phyloP scores from a whole-genome alignment of 208 protist species.

The Trypanosoma lewisi region DNA sequence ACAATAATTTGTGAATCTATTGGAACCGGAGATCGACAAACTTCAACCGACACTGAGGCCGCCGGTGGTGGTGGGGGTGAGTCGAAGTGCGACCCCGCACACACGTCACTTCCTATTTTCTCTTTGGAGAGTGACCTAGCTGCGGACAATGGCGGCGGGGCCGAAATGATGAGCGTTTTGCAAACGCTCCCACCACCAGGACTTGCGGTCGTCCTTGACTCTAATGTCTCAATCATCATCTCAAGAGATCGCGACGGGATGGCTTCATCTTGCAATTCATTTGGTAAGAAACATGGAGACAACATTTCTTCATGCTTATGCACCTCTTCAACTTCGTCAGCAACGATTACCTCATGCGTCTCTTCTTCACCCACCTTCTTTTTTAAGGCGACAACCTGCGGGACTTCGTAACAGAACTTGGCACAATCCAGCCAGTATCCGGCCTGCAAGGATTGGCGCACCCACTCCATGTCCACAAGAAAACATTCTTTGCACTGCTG shows the following conservation, averaged over 20 bases:
- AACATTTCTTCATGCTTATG: conserved; percentile 7
- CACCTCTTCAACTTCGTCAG: conserved; percentile 2
- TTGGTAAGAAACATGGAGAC: background rate
- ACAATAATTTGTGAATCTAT: conserved; percentile 26
- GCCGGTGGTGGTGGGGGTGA: background rate
- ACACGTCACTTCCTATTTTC: background rate
- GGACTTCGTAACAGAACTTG: conserved; percentile 36
- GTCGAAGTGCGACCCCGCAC: background rate
- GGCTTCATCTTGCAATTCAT: conserved; percentile 1
- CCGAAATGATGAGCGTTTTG: background rate
- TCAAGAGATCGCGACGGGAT: conserved; percentile 33
- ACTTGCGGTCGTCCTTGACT: conserved; percentile 18
- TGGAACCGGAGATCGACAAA: background rate
- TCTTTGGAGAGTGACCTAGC: background rate
- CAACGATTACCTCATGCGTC: background rate
- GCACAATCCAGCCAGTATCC: conserved; percentile 52
- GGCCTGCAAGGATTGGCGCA: conserved; percentile 38
- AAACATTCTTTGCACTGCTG: conserved; percentile 30
- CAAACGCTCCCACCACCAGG: background rate
- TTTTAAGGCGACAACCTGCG: conserved; percentile 26
- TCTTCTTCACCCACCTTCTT: background rate
- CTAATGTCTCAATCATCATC: conserved; percentile 26
- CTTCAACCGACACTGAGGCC: background rate
- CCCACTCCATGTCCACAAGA: conserved; percentile 53
- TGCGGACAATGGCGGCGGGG: background rate